These are phyloP conservation scores for Dactylis glomerata DNA, from an alignment of 176 grass and related monocot species.

Conservation along the genomic window DNA sequence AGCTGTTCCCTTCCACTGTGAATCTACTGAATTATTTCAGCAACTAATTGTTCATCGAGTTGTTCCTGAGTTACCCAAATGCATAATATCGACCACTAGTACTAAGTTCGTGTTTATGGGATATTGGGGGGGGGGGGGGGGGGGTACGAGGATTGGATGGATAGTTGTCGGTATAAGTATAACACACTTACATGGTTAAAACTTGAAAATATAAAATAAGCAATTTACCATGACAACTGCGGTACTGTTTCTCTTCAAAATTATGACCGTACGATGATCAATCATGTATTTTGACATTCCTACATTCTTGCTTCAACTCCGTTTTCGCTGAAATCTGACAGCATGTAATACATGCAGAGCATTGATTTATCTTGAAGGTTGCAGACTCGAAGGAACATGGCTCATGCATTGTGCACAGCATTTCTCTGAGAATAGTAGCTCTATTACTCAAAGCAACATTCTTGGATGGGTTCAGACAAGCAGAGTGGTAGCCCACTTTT, in stretches of 20 bases:
- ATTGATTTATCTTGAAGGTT: constrained; percentile 13
- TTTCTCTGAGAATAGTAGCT: not conserved
- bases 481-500: constrained; percentile 60
- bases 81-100: not conserved
- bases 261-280: not conserved
- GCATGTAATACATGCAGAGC: constrained; percentile 4
- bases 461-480: constrained; percentile 59
- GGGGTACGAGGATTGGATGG: not conserved
- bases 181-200: not conserved
- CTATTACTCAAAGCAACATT: constrained; percentile 7
- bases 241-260: not conserved
- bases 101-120: not conserved
- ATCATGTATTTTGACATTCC: not conserved
- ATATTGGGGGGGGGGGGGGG: no score
- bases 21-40: not conserved
- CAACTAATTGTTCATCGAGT: not conserved
- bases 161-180: not conserved
- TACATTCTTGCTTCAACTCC: not conserved
- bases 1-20: not conserved
- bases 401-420: not conserved
- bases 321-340: constrained; percentile 17
- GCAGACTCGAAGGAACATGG: constrained; percentile 5
- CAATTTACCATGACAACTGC: not conserved
- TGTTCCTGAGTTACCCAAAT: not conserved
- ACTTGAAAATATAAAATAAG: not conserved